Base-by-base conservation (phyloP, 257 asterid species). In the Pogostemon cablin region DNA sequence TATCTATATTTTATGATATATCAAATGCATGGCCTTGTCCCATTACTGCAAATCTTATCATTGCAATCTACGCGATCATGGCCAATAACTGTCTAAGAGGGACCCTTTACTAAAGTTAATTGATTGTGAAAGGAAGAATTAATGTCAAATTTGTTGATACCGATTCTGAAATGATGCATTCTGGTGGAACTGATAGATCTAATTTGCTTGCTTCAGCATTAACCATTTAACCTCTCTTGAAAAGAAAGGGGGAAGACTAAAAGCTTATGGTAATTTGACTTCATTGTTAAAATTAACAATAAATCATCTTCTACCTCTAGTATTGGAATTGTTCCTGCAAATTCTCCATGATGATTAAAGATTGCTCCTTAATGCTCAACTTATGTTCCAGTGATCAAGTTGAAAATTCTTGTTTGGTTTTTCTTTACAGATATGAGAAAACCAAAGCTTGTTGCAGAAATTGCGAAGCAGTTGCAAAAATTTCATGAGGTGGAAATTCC, bases 401-500 rank as follows among this genome's bases (percentile, higher is more conserved):
- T 15, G 20, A 46, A 46, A 9, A 2, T 49, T 10, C 7, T 53
- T 53, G 25, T 53, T 53, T n/a, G 1, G 5, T 50, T 59, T 78
- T 69, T 65, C 63, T 67, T 70, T 48, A 71, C 90, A 92, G 98
- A 93, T 77, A 84, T 93, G 96, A 83, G 90, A 65, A 74, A 77
- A 44, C 96, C 96, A 61, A 89, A 88, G 83, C 82, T 87, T 15
- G 87, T 85, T n/a, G 88, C 86, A 67, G 90, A 83, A 81, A 90
- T 93, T 60, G 97, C 97, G 60, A 93, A 87, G 81, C 88, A 90
- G 68, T 96, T 93, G 55, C 86, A 78, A 46, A 84, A 74, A 62
- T 93, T 93, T 79, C 98, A 93, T 75, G 87, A 84, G 83, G 97
- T 93, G 78, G 86, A 86, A 80, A 83, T 93, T 77, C 96, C 98